phyloP scores from a whole-genome alignment of 169 alveolate species.

The Eimeria falciformis region DNA sequence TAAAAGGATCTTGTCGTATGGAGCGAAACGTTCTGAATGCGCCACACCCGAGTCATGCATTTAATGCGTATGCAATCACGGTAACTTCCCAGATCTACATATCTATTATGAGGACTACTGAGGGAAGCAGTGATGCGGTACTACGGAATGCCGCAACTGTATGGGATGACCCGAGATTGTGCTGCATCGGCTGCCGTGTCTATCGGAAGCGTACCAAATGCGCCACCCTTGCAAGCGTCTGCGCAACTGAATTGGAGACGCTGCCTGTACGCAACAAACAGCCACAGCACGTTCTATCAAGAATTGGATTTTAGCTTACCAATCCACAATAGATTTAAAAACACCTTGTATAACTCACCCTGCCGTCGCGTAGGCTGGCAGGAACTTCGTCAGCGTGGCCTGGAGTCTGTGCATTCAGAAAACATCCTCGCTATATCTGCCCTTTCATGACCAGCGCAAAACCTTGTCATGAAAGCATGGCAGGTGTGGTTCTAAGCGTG shows the following conservation, averaged over 20 bases:
- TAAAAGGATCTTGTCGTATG: slow-evolving; percentile 77
- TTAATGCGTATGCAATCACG: too few relatives aligned
- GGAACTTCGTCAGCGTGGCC: slow-evolving; percentile 33
- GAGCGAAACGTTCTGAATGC: slow-evolving; percentile 76
- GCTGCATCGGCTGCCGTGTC: slow-evolving; percentile 7
- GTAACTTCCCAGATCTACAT: too few relatives aligned
- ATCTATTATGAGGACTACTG: neutral
- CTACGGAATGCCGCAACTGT: neutral
- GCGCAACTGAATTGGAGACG: slow-evolving; percentile 70
- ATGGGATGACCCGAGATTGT: neutral
- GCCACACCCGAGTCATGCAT: too few relatives aligned
- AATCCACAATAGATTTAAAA: neutral
- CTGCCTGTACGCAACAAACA: slow-evolving; percentile 32
- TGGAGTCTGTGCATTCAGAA: slow-evolving; percentile 15
- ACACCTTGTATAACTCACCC: slow-evolving; percentile 27
- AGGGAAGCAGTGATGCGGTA: neutral
- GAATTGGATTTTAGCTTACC: neutral
- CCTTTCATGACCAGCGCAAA: neutral
- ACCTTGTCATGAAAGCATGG: neutral
- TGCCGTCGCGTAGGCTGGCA: slow-evolving; percentile 58
- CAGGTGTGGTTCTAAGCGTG: neutral
- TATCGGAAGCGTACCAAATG: slow-evolving; percentile 2
- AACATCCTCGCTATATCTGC: neutral
- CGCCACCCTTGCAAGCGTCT: slow-evolving; percentile 66
- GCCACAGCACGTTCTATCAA: neutral